Evolutionary conservation across 2,329 filamentous ascomycete genomes (phyloP).

Genomic region (Xylaria polymorpha): DNA sequence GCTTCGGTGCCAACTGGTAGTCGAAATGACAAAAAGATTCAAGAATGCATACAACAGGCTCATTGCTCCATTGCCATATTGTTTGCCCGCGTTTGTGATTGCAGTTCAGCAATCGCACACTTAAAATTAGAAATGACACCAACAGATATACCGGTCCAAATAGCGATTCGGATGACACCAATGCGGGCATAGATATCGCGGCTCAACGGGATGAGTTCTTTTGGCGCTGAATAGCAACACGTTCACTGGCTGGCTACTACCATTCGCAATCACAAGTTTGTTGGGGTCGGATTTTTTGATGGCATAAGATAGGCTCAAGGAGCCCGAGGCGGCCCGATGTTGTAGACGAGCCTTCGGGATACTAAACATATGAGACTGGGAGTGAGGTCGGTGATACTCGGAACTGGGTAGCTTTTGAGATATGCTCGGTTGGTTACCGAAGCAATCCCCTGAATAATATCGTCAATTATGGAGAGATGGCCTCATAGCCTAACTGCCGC

Average conservation of each 20-base stretch:
- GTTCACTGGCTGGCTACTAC: neutral
- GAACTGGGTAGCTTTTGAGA: conserved; percentile 18
- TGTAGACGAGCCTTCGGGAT: conserved; percentile 31
- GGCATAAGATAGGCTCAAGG: conserved; percentile 24
- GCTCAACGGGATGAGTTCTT: conserved; percentile 13
- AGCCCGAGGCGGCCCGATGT: conserved; percentile 33
- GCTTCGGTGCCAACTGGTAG: conserved; percentile 42
- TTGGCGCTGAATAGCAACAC: conserved; percentile 13
- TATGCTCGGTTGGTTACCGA: conserved; percentile 15
- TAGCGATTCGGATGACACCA: neutral
- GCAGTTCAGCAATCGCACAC: neutral
- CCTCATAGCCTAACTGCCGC: conserved; percentile 12
- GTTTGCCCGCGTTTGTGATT: conserved; percentile 10
- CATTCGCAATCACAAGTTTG: conserved; percentile 4
- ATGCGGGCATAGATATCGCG: conserved; percentile 2
- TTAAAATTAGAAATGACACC: conserved; percentile 1
- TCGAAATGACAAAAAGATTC: conserved; percentile 40
- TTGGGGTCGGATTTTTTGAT: conserved; percentile 15
- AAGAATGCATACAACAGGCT: conserved; percentile 31
- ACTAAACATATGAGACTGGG: conserved; percentile 13
- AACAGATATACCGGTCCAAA: conserved; percentile 7
- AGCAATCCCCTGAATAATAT: conserved; percentile 28
- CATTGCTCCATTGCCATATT: neutral
- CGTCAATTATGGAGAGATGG: conserved; percentile 13
- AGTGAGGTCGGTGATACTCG: conserved; percentile 17